A percentile compares a stretch with the other conserved stretches of the same genome.
Conservation (phyloP, 768 basidiomycete genomes). For the Rhodotorula kratochvilovae region DNA sequence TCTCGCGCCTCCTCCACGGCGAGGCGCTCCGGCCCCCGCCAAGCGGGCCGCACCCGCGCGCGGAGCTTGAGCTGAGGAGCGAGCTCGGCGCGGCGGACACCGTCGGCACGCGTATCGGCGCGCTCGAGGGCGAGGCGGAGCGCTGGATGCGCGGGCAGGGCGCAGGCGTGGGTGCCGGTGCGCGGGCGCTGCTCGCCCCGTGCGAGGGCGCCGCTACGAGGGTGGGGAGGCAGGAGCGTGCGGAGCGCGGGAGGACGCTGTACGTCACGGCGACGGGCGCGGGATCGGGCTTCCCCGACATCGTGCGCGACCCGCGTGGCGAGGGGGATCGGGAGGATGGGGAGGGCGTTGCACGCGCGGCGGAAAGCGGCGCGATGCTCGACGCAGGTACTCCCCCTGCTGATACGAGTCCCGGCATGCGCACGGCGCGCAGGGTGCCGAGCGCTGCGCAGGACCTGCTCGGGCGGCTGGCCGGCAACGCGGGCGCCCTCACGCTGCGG, state of each 20-base stretch:
- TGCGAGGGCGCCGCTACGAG: background rate
- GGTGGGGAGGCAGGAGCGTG: background rate
- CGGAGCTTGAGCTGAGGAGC: background rate
- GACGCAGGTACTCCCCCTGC: no score
- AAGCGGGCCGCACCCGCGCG: background rate
- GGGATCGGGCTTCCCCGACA: background rate
- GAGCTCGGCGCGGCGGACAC: background rate
- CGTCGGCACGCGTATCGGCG: background rate
- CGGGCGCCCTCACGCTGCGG: no score
- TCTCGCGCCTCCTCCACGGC: background rate
- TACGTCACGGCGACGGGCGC: constrained; percentile 1
- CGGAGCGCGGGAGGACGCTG: background rate
- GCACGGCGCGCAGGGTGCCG: background rate
- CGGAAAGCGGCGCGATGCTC: no score
- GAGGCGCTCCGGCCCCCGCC: background rate
- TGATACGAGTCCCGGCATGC: no score
- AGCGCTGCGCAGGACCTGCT: background rate
- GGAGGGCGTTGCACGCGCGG: background rate
- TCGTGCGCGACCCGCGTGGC: no score
- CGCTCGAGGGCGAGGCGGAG: background rate
- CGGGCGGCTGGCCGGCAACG: background rate
- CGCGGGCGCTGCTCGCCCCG: background rate
- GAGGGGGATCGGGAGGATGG: background rate
- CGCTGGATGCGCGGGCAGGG: background rate
- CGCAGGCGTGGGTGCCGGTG: background rate